phyloP scores from a whole-genome alignment of 2,329 filamentous ascomycete genomes.

The Aspergillus viridinutans region DNA sequence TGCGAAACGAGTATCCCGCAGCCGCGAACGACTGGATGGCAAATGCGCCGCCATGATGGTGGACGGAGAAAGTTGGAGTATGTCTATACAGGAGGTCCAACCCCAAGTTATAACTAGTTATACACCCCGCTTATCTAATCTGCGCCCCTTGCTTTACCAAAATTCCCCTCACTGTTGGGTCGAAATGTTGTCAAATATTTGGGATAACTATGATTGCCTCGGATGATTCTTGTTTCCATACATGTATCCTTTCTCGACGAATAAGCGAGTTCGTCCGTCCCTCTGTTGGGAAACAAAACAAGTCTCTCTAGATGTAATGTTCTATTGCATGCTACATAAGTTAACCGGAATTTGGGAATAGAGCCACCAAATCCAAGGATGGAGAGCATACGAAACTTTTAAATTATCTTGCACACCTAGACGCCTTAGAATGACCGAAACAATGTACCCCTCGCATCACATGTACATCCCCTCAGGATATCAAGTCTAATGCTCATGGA shows the following conservation, averaged over 20 bases:
- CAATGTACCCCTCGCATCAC: slow-evolving; percentile 25
- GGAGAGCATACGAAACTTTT: slow-evolving; percentile 6
- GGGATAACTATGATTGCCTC: background rate
- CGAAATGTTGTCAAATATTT: background rate
- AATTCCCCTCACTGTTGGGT: background rate
- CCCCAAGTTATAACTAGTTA: background rate
- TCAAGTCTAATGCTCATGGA: slow-evolving; percentile 25
- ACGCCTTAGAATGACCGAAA: slow-evolving; percentile 31
- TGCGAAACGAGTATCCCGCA: slow-evolving; percentile 3
- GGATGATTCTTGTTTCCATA: background rate
- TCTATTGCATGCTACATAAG: background rate
- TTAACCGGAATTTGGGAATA: background rate
- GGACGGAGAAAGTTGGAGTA: slow-evolving; percentile 7
- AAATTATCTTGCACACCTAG: slow-evolving; percentile 22
- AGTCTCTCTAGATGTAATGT: background rate
- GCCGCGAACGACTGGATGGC: slow-evolving; percentile 16
- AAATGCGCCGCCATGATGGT: slow-evolving; percentile 20
- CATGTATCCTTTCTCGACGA: background rate
- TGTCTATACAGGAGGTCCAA: background rate
- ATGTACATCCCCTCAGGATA: slow-evolving; percentile 35
- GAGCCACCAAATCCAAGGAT: background rate
- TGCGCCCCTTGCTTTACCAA: background rate
- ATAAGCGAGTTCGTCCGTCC: background rate
- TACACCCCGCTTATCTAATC: slow-evolving; percentile 20
- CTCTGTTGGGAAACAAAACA: background rate